A percentile compares a stretch with the other conserved stretches of the same genome.
These are phyloP conservation scores for Fusarium sulawesiense DNA, from an alignment of 2,329 filamentous ascomycete genomes.

Conservation along the genomic window DNA sequence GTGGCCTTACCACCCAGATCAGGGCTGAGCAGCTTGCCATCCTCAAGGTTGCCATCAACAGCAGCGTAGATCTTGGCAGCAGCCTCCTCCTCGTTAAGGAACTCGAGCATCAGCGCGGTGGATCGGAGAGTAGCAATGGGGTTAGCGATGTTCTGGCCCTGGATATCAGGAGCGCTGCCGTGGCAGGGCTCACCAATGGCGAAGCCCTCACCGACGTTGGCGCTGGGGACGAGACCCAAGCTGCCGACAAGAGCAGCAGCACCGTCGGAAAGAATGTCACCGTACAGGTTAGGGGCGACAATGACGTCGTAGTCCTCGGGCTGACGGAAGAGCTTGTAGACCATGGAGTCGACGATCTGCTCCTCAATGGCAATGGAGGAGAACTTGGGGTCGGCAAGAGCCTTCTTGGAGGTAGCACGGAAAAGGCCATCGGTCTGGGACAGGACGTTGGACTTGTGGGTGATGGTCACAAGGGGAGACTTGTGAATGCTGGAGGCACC, in stretches of 20 bases:
- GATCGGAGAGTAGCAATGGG: conserved; percentile 94
- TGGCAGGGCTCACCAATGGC: conserved; percentile 99
- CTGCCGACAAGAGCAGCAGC: conserved; percentile 93
- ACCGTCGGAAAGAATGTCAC: conserved; percentile 95
- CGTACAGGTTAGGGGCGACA: conserved; percentile 96
- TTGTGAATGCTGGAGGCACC: conserved; percentile 70
- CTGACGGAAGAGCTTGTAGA: conserved; percentile 99
- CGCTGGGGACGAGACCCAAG: conserved; percentile 90
- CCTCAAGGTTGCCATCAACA: conserved; percentile 89
- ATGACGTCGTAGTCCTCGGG: conserved; percentile 97
- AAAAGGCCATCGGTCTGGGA: conserved; percentile 97
- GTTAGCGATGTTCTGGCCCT: conserved; percentile 92
- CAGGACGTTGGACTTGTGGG: conserved; percentile 98
- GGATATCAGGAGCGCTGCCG: conserved; percentile 94
- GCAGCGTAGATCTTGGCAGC: conserved; percentile 91
- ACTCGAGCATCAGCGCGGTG: conserved; percentile 95
- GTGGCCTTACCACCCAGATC: conserved; percentile 90
- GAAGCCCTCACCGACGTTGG: conserved; percentile 94
- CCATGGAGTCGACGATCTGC: conserved; percentile 99
- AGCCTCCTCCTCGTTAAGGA: conserved; percentile 86
- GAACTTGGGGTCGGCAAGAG: conserved; percentile 76
- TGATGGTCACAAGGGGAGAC: conserved; percentile 87
- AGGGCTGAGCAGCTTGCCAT: conserved; percentile 83
- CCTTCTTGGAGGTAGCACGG: conserved; percentile 79
- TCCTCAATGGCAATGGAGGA: conserved; percentile 79